phyloP scores from a whole-genome alignment of 441 rosid genomes.

The Geranium incanum region DNA sequence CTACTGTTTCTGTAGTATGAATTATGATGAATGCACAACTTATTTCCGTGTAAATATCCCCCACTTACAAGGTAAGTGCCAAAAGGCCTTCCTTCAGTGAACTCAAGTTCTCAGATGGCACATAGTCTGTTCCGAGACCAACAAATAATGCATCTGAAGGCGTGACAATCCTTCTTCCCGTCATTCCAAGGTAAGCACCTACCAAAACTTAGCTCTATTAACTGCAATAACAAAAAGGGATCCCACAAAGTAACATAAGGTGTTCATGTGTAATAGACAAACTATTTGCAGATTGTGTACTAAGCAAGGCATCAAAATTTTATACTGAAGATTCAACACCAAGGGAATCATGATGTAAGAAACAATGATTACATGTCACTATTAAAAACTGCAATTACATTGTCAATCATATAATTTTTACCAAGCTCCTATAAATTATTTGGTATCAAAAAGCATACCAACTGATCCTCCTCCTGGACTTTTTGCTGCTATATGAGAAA shows the following conservation, averaged over 20 bases:
- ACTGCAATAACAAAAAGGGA: neutral
- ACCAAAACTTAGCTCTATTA: conserved; percentile 21
- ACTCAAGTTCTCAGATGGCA: conserved; percentile 57
- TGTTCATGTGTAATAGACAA: neutral
- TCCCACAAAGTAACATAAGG: neutral
- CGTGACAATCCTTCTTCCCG: conserved; percentile 74
- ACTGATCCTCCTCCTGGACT: conserved; percentile 86
- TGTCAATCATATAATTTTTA: neutral
- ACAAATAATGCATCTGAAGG: conserved; percentile 75
- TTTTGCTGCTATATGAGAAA: conserved; percentile 76
- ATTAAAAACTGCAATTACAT: neutral
- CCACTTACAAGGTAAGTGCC: conserved; percentile 44
- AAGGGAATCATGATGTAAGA: neutral
- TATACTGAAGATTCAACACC: neutral
- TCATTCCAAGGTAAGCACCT: conserved; percentile 91
- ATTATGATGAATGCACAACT: neutral
- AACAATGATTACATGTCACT: neutral
- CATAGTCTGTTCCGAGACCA: conserved; percentile 84
- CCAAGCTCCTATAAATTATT: neutral
- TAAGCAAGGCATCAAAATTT: neutral
- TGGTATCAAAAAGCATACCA: conserved; percentile 33
- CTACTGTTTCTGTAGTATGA: neutral
- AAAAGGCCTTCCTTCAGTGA: conserved; percentile 68
- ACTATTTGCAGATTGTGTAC: neutral
- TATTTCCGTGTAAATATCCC: neutral